phyloP scores from a whole-genome alignment of 148 eudicot species.

The Camellia granthamiana region DNA sequence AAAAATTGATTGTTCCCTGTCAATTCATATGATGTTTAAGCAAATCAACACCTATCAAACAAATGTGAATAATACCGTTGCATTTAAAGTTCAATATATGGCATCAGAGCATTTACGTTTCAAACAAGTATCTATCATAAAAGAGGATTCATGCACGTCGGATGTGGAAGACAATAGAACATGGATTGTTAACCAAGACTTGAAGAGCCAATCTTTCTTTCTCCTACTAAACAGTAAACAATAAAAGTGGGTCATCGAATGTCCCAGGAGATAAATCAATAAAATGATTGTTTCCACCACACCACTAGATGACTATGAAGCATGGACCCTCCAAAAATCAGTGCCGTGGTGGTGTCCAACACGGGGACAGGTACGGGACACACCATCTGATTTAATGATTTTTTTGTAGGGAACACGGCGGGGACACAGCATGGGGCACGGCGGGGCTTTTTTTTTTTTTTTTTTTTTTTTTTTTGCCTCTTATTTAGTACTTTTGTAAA shows the following conservation, averaged over 20 bases:
- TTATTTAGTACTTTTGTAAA: too few relatives aligned
- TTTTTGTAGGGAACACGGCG: too few relatives aligned
- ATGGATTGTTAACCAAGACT: too few relatives aligned
- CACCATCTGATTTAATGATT: too few relatives aligned
- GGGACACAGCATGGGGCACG: too few relatives aligned
- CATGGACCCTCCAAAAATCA: too few relatives aligned
- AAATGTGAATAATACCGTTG: background rate
- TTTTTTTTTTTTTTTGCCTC: too few relatives aligned
- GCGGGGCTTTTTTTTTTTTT: too few relatives aligned
- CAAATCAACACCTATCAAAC: constrained; percentile 1
- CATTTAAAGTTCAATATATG: background rate
- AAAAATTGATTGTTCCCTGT: constrained; percentile 80
- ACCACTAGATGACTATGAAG: background rate
- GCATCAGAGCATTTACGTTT: background rate
- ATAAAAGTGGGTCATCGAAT: background rate
- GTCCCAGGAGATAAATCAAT: background rate
- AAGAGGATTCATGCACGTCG: background rate
- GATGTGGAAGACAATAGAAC: background rate
- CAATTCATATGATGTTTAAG: constrained; percentile 13
- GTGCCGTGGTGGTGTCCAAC: too few relatives aligned
- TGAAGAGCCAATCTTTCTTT: too few relatives aligned
- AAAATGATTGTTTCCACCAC: background rate
- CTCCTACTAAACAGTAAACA: background rate
- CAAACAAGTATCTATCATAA: background rate
- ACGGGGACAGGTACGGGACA: too few relatives aligned